Conservation (phyloP, 2,329 filamentous ascomycete species). For the Aspergillus pseudoviridinutans region DNA sequence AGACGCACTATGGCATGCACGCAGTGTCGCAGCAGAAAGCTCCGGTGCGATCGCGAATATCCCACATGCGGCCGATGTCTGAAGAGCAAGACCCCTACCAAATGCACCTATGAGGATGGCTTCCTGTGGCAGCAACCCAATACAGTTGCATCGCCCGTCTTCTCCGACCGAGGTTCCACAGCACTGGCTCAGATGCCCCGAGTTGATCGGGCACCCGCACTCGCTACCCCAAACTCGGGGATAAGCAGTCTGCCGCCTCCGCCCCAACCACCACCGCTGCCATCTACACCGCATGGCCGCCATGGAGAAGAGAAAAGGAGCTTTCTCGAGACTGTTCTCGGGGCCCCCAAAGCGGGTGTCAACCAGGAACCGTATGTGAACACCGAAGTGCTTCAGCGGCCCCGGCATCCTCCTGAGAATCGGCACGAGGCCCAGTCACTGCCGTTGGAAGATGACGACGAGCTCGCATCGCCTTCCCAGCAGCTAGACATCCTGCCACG, state of each 20-base stretch:
- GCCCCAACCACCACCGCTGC: constrained; percentile 14
- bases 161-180: constrained; percentile 22
- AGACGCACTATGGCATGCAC: constrained; percentile 40
- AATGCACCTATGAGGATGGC: constrained; percentile 40
- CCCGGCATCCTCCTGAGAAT: constrained; percentile 14
- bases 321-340: constrained; percentile 34
- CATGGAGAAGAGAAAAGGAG: constrained; percentile 23
- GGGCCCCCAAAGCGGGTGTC: constrained; percentile 30
- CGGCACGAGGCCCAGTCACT: constrained; percentile 10
- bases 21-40: constrained; percentile 40
- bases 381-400: constrained; percentile 26
- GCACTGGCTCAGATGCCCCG: constrained; percentile 13
- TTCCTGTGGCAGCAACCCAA: constrained; percentile 38
- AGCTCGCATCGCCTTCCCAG: constrained; percentile 26
- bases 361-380: constrained; percentile 29
- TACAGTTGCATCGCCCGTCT: constrained; percentile 26
- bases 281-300: constrained; percentile 2
- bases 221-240: constrained; percentile 29
- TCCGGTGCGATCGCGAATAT: constrained; percentile 42
- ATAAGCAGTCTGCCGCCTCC: constrained; percentile 25
- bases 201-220: constrained; percentile 19
- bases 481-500: constrained; percentile 30
- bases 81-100: constrained; percentile 32
- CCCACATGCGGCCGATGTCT: constrained; percentile 38
- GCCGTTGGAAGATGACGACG: constrained; percentile 16